phyloP scores from a whole-genome alignment of 768 basidiomycete species.

The Xerocomellus intermedius region DNA sequence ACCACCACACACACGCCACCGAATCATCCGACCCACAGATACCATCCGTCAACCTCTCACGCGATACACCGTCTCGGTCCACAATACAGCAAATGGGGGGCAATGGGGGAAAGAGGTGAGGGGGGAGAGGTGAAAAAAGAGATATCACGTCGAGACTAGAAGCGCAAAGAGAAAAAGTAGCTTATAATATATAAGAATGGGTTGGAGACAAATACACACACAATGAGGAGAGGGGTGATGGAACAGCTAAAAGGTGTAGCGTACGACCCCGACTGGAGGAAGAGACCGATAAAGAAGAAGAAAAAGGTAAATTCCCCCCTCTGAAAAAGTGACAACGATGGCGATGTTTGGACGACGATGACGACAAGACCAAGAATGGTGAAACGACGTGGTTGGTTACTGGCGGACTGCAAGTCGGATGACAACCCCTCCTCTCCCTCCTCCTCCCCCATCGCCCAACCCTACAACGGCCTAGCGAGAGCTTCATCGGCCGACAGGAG shows the following conservation, averaged over 20 bases:
- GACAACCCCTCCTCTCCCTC: background rate
- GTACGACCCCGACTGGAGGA: conserved; percentile 10
- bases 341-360: conserved; percentile 8
- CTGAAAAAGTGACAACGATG: conserved; percentile 6
- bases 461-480: background rate
- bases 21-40: conserved; percentile 13
- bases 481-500: conserved; percentile 29
- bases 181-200: conserved; percentile 33
- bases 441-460: background rate
- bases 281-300: conserved; percentile 11
- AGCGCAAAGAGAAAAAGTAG: conserved; percentile 18
- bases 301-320: conserved; percentile 13
- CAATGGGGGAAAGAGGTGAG: background rate
- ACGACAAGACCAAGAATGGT: conserved; percentile 17
- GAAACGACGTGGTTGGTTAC: conserved; percentile 11
- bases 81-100: conserved; percentile 12
- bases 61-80: conserved; percentile 16
- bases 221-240: conserved; percentile 2
- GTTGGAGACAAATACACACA: conserved; percentile 28
- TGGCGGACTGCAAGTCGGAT: conserved; percentile 14
- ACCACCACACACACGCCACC: conserved; percentile 5
- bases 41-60: conserved; percentile 14
- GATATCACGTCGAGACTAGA: conserved; percentile 22
- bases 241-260: conserved; percentile 13
- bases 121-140: conserved; percentile 1